Conservation (phyloP, 192 early-diverging fungal genomes). For the Coemansia sp. region DNA sequence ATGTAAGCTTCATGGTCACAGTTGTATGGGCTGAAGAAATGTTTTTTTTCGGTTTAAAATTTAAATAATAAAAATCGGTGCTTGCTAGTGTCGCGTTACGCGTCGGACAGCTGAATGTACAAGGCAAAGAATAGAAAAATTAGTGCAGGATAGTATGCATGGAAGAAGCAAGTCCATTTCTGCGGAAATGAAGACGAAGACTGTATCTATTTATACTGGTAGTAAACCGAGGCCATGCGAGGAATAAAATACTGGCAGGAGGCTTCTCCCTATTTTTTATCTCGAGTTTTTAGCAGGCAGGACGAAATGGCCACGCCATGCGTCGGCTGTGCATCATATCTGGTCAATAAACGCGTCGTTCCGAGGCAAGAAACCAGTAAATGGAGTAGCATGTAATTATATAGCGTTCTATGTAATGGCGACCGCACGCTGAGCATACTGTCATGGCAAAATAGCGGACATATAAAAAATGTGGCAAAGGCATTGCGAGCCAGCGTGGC, state of each 20-base stretch:
- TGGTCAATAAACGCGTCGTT: slow-evolving; percentile 16
- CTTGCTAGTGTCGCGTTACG: background rate
- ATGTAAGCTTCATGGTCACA: slow-evolving; percentile 30
- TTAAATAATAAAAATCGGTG: background rate
- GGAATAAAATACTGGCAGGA: background rate
- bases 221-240: background rate
- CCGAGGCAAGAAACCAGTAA: slow-evolving; percentile 12
- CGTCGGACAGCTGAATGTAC: slow-evolving; percentile 4
- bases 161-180: slow-evolving; percentile 4
- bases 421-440: background rate
- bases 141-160: slow-evolving; percentile 6
- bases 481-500: slow-evolving; percentile 21
- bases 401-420: background rate
- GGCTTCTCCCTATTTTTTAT: background rate
- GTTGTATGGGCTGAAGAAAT: background rate
- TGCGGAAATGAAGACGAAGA: slow-evolving; percentile 2
- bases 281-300: slow-evolving; percentile 3
- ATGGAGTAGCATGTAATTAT: slow-evolving; percentile 5
- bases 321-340: slow-evolving; percentile 16
- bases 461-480: slow-evolving; percentile 21
- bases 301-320: slow-evolving; percentile 21
- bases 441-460: slow-evolving; percentile 10
- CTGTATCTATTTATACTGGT: slow-evolving; percentile 14
- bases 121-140: background rate
- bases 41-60: background rate